Evolutionary conservation across 495 filamentous ascomycete species (phyloP), one percentile per base, ranked within the genome.

Genomic region (Penicillium waksmanii): DNA sequence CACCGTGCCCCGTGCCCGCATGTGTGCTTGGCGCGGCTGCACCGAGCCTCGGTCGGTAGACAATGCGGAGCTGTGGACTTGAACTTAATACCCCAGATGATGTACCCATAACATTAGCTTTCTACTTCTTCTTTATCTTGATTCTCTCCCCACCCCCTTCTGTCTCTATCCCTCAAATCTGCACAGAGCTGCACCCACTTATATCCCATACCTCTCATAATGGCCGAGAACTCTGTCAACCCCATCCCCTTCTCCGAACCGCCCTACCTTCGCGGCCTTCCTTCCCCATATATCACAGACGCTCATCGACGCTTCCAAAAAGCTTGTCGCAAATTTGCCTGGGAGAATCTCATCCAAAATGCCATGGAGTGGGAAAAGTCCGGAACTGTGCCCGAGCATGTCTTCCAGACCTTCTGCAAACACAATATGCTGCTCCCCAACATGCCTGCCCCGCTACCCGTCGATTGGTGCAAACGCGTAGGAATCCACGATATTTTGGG

Each of bases 231-330:
- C 38, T 73, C 71, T n/a, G 51, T 63, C 17, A 73, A 74, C 23
- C 73, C 76, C 3, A 69, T 90, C 55, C 89, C 89, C 48, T 91
- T 92, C 78, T 85, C 87, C 3, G 88, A 92, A 53, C 89, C 89
- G 2, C 85, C 89, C 0, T 91, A 86, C 72, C 78, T 92, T 49
- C 77, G 78, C 66, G 85, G 86, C 33, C 81, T 90, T 6, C 89
- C 88, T 3, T 89, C 85, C 2, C 84, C 89, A 19, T 89, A 90
- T 72, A 89, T 88, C 75, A 83, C 77, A 6, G 65, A 73, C 1
- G 84, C 81, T 2, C 87, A 90, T 70, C 75, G 69, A 9, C 69
- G 71, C 57, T 92, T 88, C 80, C 88, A 91, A 64, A 81, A 84
- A 66, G 84, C 80, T 58, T 88, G 87, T 64, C 85, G 87, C 23